Evolutionary conservation across 1,284 basidiomycete genomes (phyloP).

Genomic region (Puccinia novopanici): DNA sequence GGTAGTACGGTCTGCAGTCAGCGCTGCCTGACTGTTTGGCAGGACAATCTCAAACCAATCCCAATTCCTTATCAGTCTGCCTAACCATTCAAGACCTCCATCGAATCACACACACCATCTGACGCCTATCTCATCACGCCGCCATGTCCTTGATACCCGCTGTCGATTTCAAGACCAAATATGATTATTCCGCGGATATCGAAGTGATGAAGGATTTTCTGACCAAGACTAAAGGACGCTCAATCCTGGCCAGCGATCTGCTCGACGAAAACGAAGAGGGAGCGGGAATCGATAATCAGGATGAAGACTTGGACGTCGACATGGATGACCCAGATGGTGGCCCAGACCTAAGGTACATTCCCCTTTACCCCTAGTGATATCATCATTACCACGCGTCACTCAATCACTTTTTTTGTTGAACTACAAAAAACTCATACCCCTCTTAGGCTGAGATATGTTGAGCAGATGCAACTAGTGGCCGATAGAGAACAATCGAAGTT

Average conservation of each 20-base stretch:
- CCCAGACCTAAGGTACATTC: constrained; percentile 59
- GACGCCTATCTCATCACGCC: not conserved
- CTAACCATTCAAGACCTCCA: not conserved
- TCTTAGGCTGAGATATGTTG: constrained; percentile 75
- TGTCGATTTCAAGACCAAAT: constrained; percentile 29
- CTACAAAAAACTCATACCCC: not conserved
- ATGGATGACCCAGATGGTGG: constrained; percentile 61
- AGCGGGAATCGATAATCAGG: constrained; percentile 70
- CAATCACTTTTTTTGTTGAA: not conserved
- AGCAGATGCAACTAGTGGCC: constrained; percentile 84
- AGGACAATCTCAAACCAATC: not conserved
- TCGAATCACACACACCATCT: not conserved
- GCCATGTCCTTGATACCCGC: constrained; percentile 37
- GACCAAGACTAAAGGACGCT: constrained; percentile 38
- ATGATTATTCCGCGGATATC: constrained; percentile 38
- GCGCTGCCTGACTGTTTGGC: no score
- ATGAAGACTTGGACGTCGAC: constrained; percentile 61
- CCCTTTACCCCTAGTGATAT: not conserved
- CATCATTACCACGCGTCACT: not conserved
- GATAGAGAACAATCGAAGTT: constrained; percentile 88
- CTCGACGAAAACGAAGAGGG: constrained; percentile 69
- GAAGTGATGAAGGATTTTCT: constrained; percentile 39
- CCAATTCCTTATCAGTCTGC: not conserved
- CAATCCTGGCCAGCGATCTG: constrained; percentile 23
- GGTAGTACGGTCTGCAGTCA: no score